Conservation (phyloP, 2,329 filamentous ascomycete species). For the Diaporthe capsici region DNA sequence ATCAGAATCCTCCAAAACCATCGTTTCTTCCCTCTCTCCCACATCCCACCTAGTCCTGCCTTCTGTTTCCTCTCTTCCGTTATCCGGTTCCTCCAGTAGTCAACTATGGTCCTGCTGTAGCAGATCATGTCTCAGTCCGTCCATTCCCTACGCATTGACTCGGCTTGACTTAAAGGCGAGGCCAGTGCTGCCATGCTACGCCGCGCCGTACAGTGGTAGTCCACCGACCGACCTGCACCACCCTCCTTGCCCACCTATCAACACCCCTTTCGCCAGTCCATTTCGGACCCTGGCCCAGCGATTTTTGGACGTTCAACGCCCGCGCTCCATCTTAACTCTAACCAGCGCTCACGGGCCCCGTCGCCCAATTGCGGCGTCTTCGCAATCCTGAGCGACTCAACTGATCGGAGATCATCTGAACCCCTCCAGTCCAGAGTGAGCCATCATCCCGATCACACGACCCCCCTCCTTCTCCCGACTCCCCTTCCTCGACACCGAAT, state of each 20-base stretch:
- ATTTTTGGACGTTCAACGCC: slow-evolving; percentile 14
- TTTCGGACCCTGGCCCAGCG: slow-evolving; percentile 10
- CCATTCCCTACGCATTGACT: slow-evolving; percentile 38
- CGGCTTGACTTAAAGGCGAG: slow-evolving; percentile 30
- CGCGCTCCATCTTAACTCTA: slow-evolving; percentile 21
- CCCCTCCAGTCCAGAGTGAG: not conserved
- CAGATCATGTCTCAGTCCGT: slow-evolving; percentile 57
- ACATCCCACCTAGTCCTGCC: not conserved
- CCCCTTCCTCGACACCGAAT: slow-evolving; percentile 20
- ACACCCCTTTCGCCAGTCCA: slow-evolving; percentile 14
- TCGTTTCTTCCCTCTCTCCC: slow-evolving; percentile 19
- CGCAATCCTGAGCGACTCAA: slow-evolving; percentile 1
- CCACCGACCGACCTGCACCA: slow-evolving; percentile 16
- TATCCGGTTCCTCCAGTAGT: slow-evolving; percentile 25
- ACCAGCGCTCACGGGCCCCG: slow-evolving; percentile 17
- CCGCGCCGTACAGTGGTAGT: not conserved
- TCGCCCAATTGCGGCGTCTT: slow-evolving; percentile 20
- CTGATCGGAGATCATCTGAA: slow-evolving; percentile 20
- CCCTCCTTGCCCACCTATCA: slow-evolving; percentile 21
- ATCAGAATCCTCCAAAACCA: slow-evolving; percentile 26
- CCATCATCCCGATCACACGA: slow-evolving; percentile 9
- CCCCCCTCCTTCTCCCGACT: slow-evolving; percentile 2
- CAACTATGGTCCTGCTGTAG: slow-evolving; percentile 43
- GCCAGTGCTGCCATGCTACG: slow-evolving; percentile 32
- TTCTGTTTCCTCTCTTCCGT: slow-evolving; percentile 16